phyloP scores from a whole-genome alignment of 2,329 filamentous ascomycete genomes.

The Pseudohalonectria lignicola region DNA sequence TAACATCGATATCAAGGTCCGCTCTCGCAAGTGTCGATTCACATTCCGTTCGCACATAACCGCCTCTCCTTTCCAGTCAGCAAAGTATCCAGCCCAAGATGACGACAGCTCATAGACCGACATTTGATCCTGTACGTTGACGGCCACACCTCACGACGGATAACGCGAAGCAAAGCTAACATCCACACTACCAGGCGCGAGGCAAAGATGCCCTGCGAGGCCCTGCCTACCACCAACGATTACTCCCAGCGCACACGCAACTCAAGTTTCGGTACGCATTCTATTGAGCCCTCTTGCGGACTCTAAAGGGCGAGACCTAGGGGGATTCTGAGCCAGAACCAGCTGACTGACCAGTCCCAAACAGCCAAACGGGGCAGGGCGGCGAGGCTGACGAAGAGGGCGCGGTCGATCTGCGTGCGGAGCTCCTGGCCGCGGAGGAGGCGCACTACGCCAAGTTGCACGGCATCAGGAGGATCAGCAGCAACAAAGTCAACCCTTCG shows the following conservation, averaged over 20 bases:
- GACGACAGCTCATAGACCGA: slow-evolving; percentile 71
- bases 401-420: slow-evolving; percentile 72
- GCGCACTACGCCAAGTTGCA: slow-evolving; percentile 80
- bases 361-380: slow-evolving; percentile 75
- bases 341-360: slow-evolving; percentile 7
- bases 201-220: slow-evolving; percentile 93
- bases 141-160: neutral
- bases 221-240: slow-evolving; percentile 89
- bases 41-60: too few relatives aligned
- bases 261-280: slow-evolving; percentile 66
- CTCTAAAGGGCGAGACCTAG: too few relatives aligned
- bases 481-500: slow-evolving; percentile 28
- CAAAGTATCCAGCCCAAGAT: too few relatives aligned
- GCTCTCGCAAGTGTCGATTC: too few relatives aligned
- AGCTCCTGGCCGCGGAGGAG: slow-evolving; percentile 81
- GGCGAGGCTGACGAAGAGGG: slow-evolving; percentile 44
- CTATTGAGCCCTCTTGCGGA: neutral
- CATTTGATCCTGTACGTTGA: slow-evolving; percentile 74
- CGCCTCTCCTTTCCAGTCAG: too few relatives aligned
- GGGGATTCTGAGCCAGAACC: too few relatives aligned
- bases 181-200: slow-evolving; percentile 48
- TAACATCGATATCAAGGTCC: too few relatives aligned
- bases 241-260: slow-evolving; percentile 85
- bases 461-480: slow-evolving; percentile 39
- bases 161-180: slow-evolving; percentile 12